These are phyloP conservation scores for Gentiana dahurica DNA, from an alignment of 257 asterid species.

Conservation along the genomic window DNA sequence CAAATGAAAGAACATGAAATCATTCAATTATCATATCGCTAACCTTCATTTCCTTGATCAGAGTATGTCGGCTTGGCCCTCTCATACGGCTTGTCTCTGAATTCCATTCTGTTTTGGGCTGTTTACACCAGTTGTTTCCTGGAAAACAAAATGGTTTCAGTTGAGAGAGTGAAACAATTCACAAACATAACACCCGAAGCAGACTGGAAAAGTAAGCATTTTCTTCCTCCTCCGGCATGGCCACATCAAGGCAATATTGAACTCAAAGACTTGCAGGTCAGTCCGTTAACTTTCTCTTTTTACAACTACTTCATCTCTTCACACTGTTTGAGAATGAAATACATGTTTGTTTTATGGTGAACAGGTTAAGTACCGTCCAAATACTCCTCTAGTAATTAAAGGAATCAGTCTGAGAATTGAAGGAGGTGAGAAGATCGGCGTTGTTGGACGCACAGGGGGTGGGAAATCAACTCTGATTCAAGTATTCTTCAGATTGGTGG, in stretches of 20 bases:
- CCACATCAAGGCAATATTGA: conserved; percentile 64
- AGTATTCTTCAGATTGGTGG: conserved; percentile 90
- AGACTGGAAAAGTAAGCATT: conserved; percentile 56
- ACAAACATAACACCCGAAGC: conserved; percentile 76
- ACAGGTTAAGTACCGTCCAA: conserved; percentile 85
- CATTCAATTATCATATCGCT: background rate
- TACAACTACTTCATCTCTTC: background rate
- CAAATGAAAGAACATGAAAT: too few relatives aligned
- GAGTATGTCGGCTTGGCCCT: conserved; percentile 84
- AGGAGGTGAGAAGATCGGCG: conserved; percentile 94
- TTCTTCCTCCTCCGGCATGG: conserved; percentile 68
- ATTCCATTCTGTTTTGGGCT: conserved; percentile 51
- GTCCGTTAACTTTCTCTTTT: background rate
- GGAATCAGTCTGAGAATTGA: conserved; percentile 62
- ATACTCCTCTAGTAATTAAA: conserved; percentile 79
- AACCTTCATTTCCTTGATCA: conserved; percentile 23
- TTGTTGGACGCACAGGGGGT: conserved; percentile 97
- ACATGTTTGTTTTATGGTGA: conserved; percentile 5
- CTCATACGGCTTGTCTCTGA: conserved; percentile 85
- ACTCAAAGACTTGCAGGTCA: conserved; percentile 56
- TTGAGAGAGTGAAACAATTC: conserved; percentile 93
- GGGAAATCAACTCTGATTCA: conserved; percentile 94
- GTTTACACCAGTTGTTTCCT: conserved; percentile 64
- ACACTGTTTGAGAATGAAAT: too few relatives aligned
- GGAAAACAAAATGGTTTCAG: conserved; percentile 94